Evolutionary conservation across 768 basidiomycete genomes (phyloP), one percentile per base, ranked within the genome.

Genomic region (Tylopilus balloui): DNA sequence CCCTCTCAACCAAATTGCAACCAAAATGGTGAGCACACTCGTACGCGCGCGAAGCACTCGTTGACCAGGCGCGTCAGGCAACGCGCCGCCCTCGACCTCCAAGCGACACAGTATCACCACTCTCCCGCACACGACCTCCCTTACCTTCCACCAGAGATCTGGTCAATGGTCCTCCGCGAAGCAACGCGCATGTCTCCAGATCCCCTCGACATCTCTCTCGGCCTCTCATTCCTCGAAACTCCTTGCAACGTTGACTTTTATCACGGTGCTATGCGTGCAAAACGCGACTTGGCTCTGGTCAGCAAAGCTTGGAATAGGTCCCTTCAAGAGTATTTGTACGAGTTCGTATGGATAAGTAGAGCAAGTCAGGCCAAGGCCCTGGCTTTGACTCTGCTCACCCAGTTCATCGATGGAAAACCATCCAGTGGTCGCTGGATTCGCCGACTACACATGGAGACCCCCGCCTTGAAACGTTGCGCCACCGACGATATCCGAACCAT

Each of bases 381-480:
- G 3, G 77, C 76, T 1, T 67, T 64, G 55, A 73, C 72, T 6
- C 59, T 78, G 8, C 68, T 72, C n/a, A 65, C 69, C 54, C 68
- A 75, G 60, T 68, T 67, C 67, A 59, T 81, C 62, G 53, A 60
- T 27, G 63, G 65, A 45, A 64, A 69, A 34, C 55, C 59, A 0
- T 58, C 64, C 0, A 71, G 69, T 42, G 83, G 79, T 11, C 69
- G 64, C 19, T 78, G 71, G 66, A 81, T 88, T 37, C 78, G 77
- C 34, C 73, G 81, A 14, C 64, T 88, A 25, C 85, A 86, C 58
- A 80, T 88, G 61, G 84, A 88, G 70, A 88, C 86, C 6, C 75
- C 76, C 15, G 59, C 60, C 0, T 70, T 86, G 47, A 81, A 83
- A 42, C 78, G 81, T 23, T 88, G 85, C 56, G 74, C 74, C 6